Percentiles rank a stretch among this genome's conserved stretches.
These are phyloP conservation scores for Gamarada debralockiae DNA, from an alignment of 495 filamentous ascomycete genomes.

Conservation along the genomic window DNA sequence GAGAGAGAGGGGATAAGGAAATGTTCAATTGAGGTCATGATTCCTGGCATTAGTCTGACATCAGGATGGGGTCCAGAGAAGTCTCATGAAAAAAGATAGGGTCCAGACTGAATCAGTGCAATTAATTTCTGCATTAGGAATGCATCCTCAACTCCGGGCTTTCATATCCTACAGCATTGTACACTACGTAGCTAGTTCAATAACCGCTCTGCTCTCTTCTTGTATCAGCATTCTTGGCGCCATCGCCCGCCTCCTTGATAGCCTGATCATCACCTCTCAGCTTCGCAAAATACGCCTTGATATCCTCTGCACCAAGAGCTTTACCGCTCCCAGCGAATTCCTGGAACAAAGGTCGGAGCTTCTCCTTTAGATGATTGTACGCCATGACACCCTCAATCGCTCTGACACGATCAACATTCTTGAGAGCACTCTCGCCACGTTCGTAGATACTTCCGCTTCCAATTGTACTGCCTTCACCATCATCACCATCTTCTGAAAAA, in stretches of 20 bases:
- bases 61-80: too few relatives aligned
- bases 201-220: constrained; percentile 60
- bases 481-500: constrained; percentile 50
- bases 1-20: too few relatives aligned
- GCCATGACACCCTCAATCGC: constrained; percentile 98
- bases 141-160: too few relatives aligned
- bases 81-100: too few relatives aligned
- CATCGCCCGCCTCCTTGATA: constrained; percentile 43
- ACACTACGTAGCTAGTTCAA: constrained; percentile 22
- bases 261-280: constrained; percentile 76
- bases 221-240: constrained; percentile 36
- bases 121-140: too few relatives aligned
- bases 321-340: constrained; percentile 89
- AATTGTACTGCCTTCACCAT: constrained; percentile 37
- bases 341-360: constrained; percentile 85
- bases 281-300: constrained; percentile 93
- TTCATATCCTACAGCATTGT: constrained; percentile 6
- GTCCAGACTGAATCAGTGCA: too few relatives aligned
- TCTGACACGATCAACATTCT: constrained; percentile 82
- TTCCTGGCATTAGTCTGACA: too few relatives aligned
- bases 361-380: constrained; percentile 92
- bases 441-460: constrained; percentile 78
- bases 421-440: constrained; percentile 83
- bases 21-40: too few relatives aligned
- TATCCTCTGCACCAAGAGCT: constrained; percentile 86